These are phyloP conservation scores for Psilocybe azurescens DNA, from an alignment of 768 basidiomycete genomes.

Conservation along the genomic window DNA sequence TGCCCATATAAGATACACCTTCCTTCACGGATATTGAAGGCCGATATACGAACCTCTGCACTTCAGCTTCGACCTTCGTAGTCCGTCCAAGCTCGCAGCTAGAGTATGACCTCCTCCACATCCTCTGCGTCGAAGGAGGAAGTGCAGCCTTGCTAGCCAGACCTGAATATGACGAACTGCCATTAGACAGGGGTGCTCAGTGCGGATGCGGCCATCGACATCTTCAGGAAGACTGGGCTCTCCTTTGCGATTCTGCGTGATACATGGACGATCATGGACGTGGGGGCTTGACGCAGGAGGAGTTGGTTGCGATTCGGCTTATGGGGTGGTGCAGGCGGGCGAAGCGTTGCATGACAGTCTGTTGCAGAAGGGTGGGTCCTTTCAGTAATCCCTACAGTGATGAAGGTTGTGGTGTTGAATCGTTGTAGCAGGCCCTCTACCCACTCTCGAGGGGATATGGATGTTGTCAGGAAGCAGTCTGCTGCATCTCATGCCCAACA, in stretches of 20 bases:
- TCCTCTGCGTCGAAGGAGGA: conserved; percentile 33
- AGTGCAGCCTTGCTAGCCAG: conserved; percentile 28
- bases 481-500: conserved; percentile 29
- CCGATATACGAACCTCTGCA: not conserved
- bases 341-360: conserved; percentile 44
- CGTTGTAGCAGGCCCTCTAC: conserved; percentile 58
- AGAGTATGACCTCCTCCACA: not conserved
- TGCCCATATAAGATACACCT: not conserved
- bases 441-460: conserved; percentile 37
- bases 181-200: conserved; percentile 29
- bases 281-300: conserved; percentile 58
- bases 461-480: conserved; percentile 13
- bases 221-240: conserved; percentile 60
- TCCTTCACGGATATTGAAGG: not conserved
- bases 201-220: conserved; percentile 55
- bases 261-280: conserved; percentile 68
- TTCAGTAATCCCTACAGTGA: not conserved
- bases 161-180: conserved; percentile 31
- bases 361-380: conserved; percentile 49
- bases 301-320: conserved; percentile 62
- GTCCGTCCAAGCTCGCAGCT: not conserved
- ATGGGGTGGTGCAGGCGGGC: conserved; percentile 69
- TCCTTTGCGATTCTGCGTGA: conserved; percentile 57
- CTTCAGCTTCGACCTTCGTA: not conserved
- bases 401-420: not conserved